A percentile compares a stretch with the other conserved stretches of the same genome.
Evolutionary conservation across 257 asterid species (phyloP).

Genomic region (Solanum medicagineum): DNA sequence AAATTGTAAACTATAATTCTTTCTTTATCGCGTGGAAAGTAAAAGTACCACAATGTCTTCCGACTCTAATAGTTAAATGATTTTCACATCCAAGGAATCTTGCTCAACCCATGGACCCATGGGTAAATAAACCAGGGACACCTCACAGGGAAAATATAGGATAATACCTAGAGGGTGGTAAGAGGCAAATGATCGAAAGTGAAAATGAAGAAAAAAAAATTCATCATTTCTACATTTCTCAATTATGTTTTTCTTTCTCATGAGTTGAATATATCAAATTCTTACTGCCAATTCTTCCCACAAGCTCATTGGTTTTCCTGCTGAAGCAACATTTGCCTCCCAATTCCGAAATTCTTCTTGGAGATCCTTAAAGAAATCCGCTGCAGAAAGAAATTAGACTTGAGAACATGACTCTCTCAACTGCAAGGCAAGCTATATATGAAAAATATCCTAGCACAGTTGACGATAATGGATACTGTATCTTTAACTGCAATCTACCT

Average conservation of each 20-base stretch:
- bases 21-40: neutral
- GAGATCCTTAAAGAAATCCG: slow-evolving; percentile 84
- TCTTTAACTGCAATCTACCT: slow-evolving; percentile 49
- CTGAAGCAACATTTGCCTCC: slow-evolving; percentile 60
- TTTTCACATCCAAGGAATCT: neutral
- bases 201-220: neutral
- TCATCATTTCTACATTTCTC: neutral
- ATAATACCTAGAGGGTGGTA: neutral
- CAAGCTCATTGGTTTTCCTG: slow-evolving; percentile 79
- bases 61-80: neutral
- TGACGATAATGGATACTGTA: slow-evolving; percentile 1
- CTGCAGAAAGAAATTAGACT: slow-evolving; percentile 26
- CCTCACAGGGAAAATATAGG: neutral
- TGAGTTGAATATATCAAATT: neutral
- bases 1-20: neutral
- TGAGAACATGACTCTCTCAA: slow-evolving; percentile 7
- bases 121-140: neutral
- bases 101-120: neutral
- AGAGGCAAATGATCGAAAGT: neutral
- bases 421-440: neutral
- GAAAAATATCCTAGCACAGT: neutral
- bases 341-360: slow-evolving; percentile 86
- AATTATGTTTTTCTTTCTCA: neutral
- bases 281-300: slow-evolving; percentile 93
- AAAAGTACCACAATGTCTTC: neutral